phyloP scores from a whole-genome alignment of 257 asterid genomes.

The Solanum neorickii region DNA sequence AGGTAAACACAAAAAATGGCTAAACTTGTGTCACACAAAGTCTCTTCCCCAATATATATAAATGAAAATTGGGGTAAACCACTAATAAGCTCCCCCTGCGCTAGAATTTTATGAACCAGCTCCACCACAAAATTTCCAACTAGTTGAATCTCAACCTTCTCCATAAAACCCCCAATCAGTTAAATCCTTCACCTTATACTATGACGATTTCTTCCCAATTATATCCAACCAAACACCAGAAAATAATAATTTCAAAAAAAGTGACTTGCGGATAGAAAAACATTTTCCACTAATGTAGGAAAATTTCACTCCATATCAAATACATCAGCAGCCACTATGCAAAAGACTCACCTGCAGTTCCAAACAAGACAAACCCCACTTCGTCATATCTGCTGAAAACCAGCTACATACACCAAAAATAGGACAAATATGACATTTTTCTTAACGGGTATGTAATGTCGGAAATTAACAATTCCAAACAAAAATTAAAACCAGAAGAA shows the following conservation, averaged over 20 bases:
- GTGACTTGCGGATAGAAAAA: neutral
- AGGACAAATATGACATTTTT: neutral
- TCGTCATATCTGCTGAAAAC: slow-evolving; percentile 62
- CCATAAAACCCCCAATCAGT: neutral
- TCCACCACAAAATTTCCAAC: neutral
- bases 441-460: neutral
- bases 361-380: slow-evolving; percentile 74
- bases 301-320: neutral
- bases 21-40: neutral
- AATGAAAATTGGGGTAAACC: neutral
- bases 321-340: neutral
- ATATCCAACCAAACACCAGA: neutral
- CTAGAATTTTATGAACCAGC: neutral
- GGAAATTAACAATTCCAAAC: neutral
- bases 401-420: slow-evolving; percentile 39
- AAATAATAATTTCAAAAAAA: neutral
- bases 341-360: slow-evolving; percentile 61
- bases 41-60: neutral
- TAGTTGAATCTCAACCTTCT: neutral
- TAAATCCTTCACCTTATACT: neutral
- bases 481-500: neutral
- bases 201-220: neutral
- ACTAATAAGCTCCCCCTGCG: neutral
- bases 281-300: neutral
- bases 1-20: neutral